Conservation (phyloP, 2,329 filamentous ascomycete species). For the Cryoendolithus antarcticus region DNA sequence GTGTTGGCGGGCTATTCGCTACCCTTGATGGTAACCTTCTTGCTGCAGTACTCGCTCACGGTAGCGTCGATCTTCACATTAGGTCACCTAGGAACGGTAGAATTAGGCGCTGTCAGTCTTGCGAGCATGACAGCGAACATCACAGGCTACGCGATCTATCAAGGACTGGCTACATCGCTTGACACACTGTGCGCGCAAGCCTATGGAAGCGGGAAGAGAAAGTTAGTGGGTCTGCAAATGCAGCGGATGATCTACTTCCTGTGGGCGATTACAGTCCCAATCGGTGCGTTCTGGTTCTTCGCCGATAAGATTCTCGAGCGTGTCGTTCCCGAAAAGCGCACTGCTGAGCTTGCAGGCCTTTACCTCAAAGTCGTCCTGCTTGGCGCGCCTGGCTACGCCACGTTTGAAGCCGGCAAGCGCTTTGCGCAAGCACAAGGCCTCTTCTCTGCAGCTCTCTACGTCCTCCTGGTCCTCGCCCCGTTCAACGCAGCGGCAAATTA, state of each 20-base stretch:
- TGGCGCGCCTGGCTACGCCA: constrained; percentile 62
- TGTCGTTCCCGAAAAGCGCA: constrained; percentile 58
- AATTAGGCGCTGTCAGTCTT: constrained; percentile 33
- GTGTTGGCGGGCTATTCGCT: constrained; percentile 45
- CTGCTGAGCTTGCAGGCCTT: constrained; percentile 56
- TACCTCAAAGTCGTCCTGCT: constrained; percentile 58
- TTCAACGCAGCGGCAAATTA: constrained; percentile 71
- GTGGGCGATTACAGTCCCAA: constrained; percentile 58
- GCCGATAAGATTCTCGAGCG: constrained; percentile 48
- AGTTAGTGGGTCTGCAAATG: constrained; percentile 71
- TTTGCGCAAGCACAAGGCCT: constrained; percentile 80
- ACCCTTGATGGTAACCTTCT: constrained; percentile 31
- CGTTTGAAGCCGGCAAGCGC: constrained; percentile 69
- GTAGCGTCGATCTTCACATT: constrained; percentile 34
- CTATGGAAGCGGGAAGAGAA: constrained; percentile 78
- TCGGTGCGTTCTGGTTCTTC: constrained; percentile 57
- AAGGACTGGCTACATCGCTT: constrained; percentile 66
- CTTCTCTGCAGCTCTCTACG: constrained; percentile 69
- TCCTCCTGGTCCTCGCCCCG: constrained; percentile 67
- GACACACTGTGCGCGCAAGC: constrained; percentile 89
- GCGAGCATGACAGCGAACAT: constrained; percentile 35
- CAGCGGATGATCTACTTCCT: constrained; percentile 71
- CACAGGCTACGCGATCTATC: constrained; percentile 33
- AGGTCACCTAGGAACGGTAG: constrained; percentile 33
- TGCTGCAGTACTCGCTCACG: constrained; percentile 34